phyloP scores from a whole-genome alignment of 768 basidiomycete genomes.

The Galerina marginata region DNA sequence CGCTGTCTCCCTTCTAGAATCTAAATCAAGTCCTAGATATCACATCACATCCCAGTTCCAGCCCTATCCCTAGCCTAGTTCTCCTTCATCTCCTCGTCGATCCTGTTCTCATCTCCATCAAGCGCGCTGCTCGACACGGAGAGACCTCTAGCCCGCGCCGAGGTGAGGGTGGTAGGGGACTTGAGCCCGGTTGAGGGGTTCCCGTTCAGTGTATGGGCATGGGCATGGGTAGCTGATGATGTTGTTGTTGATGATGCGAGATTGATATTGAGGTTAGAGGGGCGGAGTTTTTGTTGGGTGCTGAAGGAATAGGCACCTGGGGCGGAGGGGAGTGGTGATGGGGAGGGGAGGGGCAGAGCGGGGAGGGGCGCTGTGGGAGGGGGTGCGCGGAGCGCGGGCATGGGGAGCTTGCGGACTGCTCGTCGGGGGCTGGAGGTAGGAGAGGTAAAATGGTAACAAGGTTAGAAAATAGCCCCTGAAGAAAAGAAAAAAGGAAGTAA shows the following conservation, averaged over 20 bases:
- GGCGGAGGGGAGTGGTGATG: background rate
- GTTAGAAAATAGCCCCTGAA: background rate
- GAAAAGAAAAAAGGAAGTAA: background rate
- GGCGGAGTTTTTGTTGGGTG: slow-evolving; percentile 12
- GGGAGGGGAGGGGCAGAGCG: slow-evolving; percentile 25
- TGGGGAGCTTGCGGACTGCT: slow-evolving; percentile 38
- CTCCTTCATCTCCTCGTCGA: slow-evolving; percentile 50
- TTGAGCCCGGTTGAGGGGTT: background rate
- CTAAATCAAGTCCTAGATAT: background rate
- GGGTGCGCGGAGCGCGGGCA: slow-evolving; percentile 40
- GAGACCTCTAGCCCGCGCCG: slow-evolving; percentile 35
- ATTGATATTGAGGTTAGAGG: slow-evolving; percentile 10
- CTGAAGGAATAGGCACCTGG: too few species aligned
- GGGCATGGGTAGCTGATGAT: too few species aligned
- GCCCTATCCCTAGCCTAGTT: slow-evolving; percentile 19
- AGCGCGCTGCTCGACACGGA: slow-evolving; percentile 36
- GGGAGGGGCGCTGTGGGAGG: slow-evolving; percentile 49
- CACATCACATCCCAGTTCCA: background rate
- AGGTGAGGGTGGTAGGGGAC: slow-evolving; percentile 17
- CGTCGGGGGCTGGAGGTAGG: slow-evolving; percentile 42
- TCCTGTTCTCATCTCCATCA: slow-evolving; percentile 30
- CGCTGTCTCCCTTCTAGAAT: too few species aligned
- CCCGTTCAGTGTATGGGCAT: background rate
- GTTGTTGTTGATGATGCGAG: background rate
- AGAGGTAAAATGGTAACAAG: background rate